phyloP scores from a whole-genome alignment of 768 basidiomycete species.

The Mycena kentingensis region DNA sequence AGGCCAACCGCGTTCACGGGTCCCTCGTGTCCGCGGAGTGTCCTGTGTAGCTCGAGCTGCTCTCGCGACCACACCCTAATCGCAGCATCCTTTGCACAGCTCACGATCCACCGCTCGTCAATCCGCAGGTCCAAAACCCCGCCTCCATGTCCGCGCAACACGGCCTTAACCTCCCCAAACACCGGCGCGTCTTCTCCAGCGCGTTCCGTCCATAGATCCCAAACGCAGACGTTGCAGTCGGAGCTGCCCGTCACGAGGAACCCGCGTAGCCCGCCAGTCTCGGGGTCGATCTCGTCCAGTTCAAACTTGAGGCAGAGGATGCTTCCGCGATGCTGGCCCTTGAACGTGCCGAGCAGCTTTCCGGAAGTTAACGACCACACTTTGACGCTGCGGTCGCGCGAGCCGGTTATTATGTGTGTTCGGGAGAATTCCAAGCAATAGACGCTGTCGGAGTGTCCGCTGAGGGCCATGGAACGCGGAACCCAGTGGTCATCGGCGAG shows the following conservation, averaged over 20 bases:
- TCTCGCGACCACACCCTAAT: conserved; percentile 81
- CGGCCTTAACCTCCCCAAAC: conserved; percentile 54
- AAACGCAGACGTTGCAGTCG: conserved; percentile 80
- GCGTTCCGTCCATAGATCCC: conserved; percentile 63
- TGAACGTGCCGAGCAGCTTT: conserved; percentile 65
- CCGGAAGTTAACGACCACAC: conserved; percentile 80
- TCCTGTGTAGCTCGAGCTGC: conserved; percentile 62
- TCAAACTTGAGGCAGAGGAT: conserved; percentile 89
- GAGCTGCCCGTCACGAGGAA: conserved; percentile 91
- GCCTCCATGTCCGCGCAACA: conserved; percentile 73
- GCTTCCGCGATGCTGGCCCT: conserved; percentile 64
- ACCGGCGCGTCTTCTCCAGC: conserved; percentile 44
- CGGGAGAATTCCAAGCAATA: conserved; percentile 84
- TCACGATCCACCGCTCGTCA: conserved; percentile 84
- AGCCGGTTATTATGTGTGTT: conserved; percentile 77
- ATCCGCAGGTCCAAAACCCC: conserved; percentile 85
- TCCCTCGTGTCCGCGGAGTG: conserved; percentile 81
- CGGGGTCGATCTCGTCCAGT: conserved; percentile 34
- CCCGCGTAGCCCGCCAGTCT: conserved; percentile 38
- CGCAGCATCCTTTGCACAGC: conserved; percentile 85
- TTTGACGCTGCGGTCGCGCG: conserved; percentile 82
- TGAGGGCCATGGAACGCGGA: conserved; percentile 56
- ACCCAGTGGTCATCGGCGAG: conserved; percentile 33
- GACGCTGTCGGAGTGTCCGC: conserved; percentile 75
- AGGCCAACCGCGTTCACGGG: conserved; percentile 91